Evolutionary conservation across 768 basidiomycete genomes (phyloP), one percentile per base, ranked within the genome.

Genomic region (Lentinus brumalis): DNA sequence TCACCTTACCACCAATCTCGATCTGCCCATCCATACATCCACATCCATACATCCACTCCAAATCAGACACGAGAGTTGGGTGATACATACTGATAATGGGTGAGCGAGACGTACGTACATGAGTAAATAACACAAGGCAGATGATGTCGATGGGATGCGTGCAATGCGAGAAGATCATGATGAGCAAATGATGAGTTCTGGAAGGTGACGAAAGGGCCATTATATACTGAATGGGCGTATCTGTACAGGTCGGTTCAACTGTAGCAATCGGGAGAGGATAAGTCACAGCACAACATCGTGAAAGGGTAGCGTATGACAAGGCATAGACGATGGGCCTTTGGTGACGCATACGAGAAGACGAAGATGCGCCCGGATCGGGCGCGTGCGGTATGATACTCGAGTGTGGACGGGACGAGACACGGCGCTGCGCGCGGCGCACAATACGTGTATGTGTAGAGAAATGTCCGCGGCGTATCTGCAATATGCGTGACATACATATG

Each of bases 381-480:
- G 21, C 21, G 12, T 49, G 10, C 30, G 46, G 9, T 16, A 12
- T 5, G 46, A 1, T 21, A 35, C 16, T 18, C 46, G 46, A 9
- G 46, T 35, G 45, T 3, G 16, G 9, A 49, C 32, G 31, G 10
- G 10, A 39, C 31, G 49, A 21, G 12, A 47, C 32, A 14, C 38
- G 38, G 39, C 49, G 30, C 40, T 29, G 53, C 39, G 39, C 49
- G 30, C 40, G 40, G 53, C 39, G 53, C 26, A 29, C 18, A 50
- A 51, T 39, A 57, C 55, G 60, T 56, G 55, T 56, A 52, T 56
- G 55, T 14, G 60, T 52, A 41, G 59, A 53, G 53, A 40, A 57
- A 50, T 52, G 60, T 61, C 54, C 60, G 38, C 44, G 47, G 21
- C 7, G 45, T n/a, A 31, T 47, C 5, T 32, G 38, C 15, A 15